Conservation (phyloP, 371 early-diverging fungal genomes). For the Scutellospora calospora region DNA sequence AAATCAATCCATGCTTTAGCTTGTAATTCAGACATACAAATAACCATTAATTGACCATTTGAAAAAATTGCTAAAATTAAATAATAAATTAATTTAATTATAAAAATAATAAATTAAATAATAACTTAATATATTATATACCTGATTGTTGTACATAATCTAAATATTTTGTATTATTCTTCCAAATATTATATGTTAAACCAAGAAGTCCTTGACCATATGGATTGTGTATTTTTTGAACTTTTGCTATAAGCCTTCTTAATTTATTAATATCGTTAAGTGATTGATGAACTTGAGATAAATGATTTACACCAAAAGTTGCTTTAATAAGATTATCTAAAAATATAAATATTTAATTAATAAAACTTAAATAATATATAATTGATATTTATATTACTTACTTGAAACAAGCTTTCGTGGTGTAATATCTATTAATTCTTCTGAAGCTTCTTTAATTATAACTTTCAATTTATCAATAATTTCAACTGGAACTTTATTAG, state of each 20-base stretch:
- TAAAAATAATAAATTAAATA: neutral
- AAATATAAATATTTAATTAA: too few relatives aligned
- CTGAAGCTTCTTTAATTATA: neutral
- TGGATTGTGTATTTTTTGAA: neutral
- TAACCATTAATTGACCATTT: slow-evolving; percentile 3
- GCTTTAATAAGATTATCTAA: too few relatives aligned
- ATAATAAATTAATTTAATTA: neutral
- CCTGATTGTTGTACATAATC: neutral
- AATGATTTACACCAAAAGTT: too few relatives aligned
- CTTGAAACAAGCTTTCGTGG: neutral
- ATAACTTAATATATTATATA: neutral
- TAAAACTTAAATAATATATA: too few relatives aligned
- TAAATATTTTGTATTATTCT: neutral
- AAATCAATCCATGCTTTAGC: neutral
- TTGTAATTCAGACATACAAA: neutral
- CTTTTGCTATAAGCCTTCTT: neutral
- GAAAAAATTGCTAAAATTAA: neutral
- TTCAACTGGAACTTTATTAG: neutral
- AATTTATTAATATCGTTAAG: too few relatives aligned
- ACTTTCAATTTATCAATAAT: neutral
- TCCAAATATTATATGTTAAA: neutral
- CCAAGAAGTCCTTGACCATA: neutral
- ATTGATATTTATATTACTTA: neutral
- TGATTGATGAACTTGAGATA: too few relatives aligned
- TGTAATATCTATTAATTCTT: neutral